These are phyloP conservation scores for Ampelocalamus luodianensis DNA, from an alignment of 176 grass and related monocot genomes.

Conservation along the genomic window DNA sequence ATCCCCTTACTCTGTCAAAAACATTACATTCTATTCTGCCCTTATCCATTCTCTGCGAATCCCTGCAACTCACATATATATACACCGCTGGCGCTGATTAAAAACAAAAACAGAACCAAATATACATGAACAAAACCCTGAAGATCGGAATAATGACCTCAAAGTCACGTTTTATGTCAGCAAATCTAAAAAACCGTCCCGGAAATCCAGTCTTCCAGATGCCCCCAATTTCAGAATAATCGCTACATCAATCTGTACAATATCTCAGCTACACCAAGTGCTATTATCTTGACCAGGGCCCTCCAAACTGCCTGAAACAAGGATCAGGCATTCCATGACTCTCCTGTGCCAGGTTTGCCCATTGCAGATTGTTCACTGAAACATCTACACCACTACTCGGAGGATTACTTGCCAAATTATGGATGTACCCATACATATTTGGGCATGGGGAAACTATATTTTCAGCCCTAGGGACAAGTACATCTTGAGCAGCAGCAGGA, in stretches of 20 bases:
- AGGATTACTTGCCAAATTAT: constrained; percentile 25
- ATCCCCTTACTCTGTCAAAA: background rate
- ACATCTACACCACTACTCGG: background rate
- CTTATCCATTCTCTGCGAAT: background rate
- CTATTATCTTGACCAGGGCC: constrained; percentile 50
- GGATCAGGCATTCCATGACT: constrained; percentile 19
- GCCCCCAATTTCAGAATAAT: background rate
- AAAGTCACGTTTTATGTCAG: no score
- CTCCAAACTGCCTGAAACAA: constrained; percentile 33
- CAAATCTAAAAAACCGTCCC: background rate
- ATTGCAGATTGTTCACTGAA: constrained; percentile 32
- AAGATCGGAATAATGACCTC: background rate
- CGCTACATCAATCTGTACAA: background rate
- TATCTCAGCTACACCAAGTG: background rate
- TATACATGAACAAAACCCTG: constrained; percentile 11
- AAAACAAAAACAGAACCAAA: background rate
- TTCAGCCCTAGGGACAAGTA: background rate
- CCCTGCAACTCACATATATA: background rate
- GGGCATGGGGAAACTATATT: background rate
- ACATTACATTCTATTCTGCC: background rate
- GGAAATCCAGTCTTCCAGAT: background rate
- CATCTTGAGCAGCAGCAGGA: background rate
- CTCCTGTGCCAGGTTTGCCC: constrained; percentile 31
- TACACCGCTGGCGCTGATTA: background rate
- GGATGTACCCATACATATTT: constrained; percentile 42